phyloP scores from a whole-genome alignment of 164 flowering plant genomes.

The Saururus chinensis region DNA sequence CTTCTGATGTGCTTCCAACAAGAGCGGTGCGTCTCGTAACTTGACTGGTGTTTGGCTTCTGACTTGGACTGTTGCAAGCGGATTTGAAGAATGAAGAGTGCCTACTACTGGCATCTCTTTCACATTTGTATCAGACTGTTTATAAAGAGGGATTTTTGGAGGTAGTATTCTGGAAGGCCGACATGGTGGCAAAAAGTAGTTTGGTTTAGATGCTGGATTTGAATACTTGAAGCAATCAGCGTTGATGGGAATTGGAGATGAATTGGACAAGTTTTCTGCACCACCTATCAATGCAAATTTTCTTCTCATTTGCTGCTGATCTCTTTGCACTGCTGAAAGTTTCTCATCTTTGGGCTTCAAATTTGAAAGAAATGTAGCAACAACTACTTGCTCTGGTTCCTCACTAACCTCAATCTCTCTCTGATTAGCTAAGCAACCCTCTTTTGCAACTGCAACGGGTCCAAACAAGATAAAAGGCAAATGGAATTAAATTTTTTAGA shows the following conservation, averaged over 20 bases:
- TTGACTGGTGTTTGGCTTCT: conserved; percentile 12
- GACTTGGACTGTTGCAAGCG: conserved; percentile 7
- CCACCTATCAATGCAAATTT: conserved; percentile 12
- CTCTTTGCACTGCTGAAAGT: conserved; percentile 21
- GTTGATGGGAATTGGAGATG: conserved; percentile 10
- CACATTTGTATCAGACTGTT: neutral
- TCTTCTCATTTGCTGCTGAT: conserved; percentile 7
- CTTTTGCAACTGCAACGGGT: conserved; percentile 28
- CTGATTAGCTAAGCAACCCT: conserved; percentile 15
- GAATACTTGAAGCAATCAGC: conserved; percentile 20
- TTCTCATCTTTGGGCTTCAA: conserved; percentile 32
- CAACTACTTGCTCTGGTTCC: conserved; percentile 39
- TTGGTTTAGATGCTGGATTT: conserved; percentile 15
- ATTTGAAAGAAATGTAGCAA: conserved; percentile 34
- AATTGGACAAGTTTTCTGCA: conserved; percentile 5
- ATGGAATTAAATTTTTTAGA: neutral
- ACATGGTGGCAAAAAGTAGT: conserved; percentile 23
- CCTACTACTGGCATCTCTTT: conserved; percentile 4
- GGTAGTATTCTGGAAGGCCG: conserved; percentile 33
- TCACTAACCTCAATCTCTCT: conserved; percentile 25
- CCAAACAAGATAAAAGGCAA: neutral
- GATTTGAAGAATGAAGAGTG: conserved; percentile 4
- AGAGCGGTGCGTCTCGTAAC: conserved; percentile 11
- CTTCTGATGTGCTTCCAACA: conserved; percentile 22
- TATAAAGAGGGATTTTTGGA: conserved; percentile 7